Base-by-base conservation (phyloP, 768 basidiomycete species). In the Lactifluus hygrophoroides region DNA sequence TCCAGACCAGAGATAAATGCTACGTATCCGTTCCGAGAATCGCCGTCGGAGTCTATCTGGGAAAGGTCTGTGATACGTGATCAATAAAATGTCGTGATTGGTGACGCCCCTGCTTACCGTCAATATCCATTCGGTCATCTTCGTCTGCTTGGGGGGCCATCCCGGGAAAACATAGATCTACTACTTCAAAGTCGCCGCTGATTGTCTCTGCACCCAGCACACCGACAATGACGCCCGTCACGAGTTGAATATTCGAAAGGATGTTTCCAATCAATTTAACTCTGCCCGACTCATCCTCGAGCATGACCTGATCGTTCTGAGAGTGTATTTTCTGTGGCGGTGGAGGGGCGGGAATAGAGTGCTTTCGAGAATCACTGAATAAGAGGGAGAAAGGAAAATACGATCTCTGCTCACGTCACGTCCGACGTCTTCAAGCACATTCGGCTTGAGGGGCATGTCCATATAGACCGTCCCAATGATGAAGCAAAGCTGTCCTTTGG, bases 391-490 rank as follows among this genome's bases (percentile, higher is more conserved):
- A 42, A 30, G 46, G 32, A 25, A 40, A 54, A 21, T 35, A 21
- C 16, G n/a, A 43, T 34, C 25, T 37, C 10, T 16, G 77, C 90
- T 65, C 67, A 97, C 96, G 66, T 99, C 94, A 69, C 90, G 80
- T 23, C 86, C 92, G 63, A 98, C 81, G 63, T 99, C 96, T 66
- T 93, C 88, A 61, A 99, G 79, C n/a, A 99, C 90, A 67, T 97
- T 98, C 0, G 95, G 95, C 68, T 99, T 99, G 51, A 98, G 77
- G 9, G 94, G 91, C 96, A 99, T 99, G 60, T 99, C 94, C 84
- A 98, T 87, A 70, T 97, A 99, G 6, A 97, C 85, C 0, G 96
- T 99, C 3, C 96, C 96, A 54, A 96, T 76, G 60, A 98, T 80
- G 70, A 87, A 97, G 71, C 93, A 96, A 54, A 95, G 75, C 66